Evolutionary conservation across 140 eudicot genomes (phyloP).

Genomic region (Anethum foeniculum): DNA sequence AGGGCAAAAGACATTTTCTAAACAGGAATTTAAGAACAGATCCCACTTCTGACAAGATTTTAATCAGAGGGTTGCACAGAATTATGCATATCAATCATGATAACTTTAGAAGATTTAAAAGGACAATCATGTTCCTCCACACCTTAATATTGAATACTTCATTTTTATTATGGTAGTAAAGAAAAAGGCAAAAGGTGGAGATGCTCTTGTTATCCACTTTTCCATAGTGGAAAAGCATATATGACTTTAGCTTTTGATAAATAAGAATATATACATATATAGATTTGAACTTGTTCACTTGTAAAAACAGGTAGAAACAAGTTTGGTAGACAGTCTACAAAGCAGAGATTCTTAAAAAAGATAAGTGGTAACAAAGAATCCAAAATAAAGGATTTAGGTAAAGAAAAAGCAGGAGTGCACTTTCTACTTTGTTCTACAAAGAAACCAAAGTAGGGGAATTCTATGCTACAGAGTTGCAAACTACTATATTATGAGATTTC

Average conservation of each 20-base stretch:
- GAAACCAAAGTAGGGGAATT: slow-evolving; percentile 29
- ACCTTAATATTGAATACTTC: background rate
- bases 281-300: background rate
- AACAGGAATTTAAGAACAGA: background rate
- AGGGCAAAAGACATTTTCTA: background rate
- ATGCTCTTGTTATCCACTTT: slow-evolving; percentile 15
- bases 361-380: slow-evolving; percentile 28
- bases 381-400: slow-evolving; percentile 21
- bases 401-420: slow-evolving; percentile 51
- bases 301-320: slow-evolving; percentile 11
- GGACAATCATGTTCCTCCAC: slow-evolving; percentile 1
- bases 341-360: slow-evolving; percentile 8
- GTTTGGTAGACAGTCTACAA: slow-evolving; percentile 11
- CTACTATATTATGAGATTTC: background rate
- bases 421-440: slow-evolving; percentile 22
- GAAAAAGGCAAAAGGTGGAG: slow-evolving; percentile 25
- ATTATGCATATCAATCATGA: background rate
- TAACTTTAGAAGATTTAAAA: slow-evolving; percentile 8
- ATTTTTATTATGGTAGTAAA: background rate
- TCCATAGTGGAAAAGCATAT: slow-evolving; percentile 19
- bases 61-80: background rate
- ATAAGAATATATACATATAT: background rate
- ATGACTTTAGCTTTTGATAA: slow-evolving; percentile 1
- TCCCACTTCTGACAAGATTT: slow-evolving; percentile 7
- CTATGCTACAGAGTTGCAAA: slow-evolving; percentile 14